Evolutionary conservation across 805 yeast species (phyloP), one percentile per base, ranked within the genome.

Genomic region (Saccharomyces jurei): DNA sequence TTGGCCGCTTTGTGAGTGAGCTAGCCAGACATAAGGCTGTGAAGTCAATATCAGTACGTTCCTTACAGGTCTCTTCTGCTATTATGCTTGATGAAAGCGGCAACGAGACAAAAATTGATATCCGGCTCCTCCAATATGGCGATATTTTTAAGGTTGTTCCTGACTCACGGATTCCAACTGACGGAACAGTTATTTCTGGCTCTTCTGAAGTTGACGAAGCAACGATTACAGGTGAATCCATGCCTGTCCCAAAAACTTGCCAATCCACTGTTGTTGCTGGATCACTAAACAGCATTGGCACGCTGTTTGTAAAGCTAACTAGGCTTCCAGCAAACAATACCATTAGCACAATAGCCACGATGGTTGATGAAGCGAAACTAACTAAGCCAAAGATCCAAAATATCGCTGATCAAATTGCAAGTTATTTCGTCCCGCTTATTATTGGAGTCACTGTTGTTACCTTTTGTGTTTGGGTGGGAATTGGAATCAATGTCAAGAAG

Each of bases 311-410:
- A 65, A 74, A 70, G 58, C 86, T 87, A 1, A 75, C 80, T n/a
- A 72, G 71, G 22, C 74, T 87, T 4, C 92, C 92, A 21, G 80
- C 81, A 54, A 79, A 81, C 55, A 86, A 92, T 4, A 86, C 82
- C 62, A 77, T 87, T 46, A 82, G 86, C 56, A 87, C 86, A 64
- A 86, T 87, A 57, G 87, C 87, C 44, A 74, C 76, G 53, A 74
- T 87, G 50, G 92, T 87, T 21, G 83, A 80, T 65, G 87, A 86
- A 52, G 90, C 95, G 0, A 92, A 87, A 67, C 76, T 83, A 14
- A 72, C 80, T 30, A 81, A 81, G 57, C 89, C 91, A 1, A 91
- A 91, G 1, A 81, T 86, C 26, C 94, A 87, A 68, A 73, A 87
- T 50, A 51, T 31, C 17, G 36, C 36, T 31, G 36, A 31, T 31